Conservation (phyloP, 23 red algal species). For the Gracilaria vermiculophylla region DNA sequence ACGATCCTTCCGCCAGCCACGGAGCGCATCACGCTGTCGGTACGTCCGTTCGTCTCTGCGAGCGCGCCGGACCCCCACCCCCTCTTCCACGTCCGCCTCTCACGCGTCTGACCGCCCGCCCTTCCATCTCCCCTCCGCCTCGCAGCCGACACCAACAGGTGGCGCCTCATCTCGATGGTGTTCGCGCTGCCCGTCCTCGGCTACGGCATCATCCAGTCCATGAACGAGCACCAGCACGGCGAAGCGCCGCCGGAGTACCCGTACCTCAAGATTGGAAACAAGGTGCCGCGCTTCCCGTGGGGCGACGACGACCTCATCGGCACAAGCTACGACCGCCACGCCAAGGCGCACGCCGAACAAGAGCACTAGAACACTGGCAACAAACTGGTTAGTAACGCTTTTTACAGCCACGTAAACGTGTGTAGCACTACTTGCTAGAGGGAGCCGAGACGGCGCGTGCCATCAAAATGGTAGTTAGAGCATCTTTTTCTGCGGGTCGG, state of each 20-base stretch:
- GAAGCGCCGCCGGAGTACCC: conserved; percentile 62
- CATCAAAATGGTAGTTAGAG: background rate
- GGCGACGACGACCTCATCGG: conserved; percentile 70
- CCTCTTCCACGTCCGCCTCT: no score
- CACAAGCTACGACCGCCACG: conserved; percentile 61
- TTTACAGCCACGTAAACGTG: background rate
- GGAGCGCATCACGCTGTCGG: conserved; percentile 27
- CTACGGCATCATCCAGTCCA: conserved; percentile 38
- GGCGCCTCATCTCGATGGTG: conserved; percentile 57
- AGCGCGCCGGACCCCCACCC: no score
- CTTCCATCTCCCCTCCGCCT: background rate
- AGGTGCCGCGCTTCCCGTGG: conserved; percentile 60
- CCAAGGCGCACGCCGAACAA: conserved; percentile 15
- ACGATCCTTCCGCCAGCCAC: conserved; percentile 53
- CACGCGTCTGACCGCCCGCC: no score
- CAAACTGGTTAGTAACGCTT: background rate
- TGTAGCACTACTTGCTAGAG: no score
- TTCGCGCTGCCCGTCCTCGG: conserved; percentile 48
- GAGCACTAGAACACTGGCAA: background rate
- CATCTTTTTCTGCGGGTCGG: conserved; percentile 63
- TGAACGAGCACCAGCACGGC: conserved; percentile 46
- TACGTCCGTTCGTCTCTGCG: no score
- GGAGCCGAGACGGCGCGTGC: no score
- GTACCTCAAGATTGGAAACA: conserved; percentile 49
- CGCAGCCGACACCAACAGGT: conserved; percentile 60